Base-by-base conservation (phyloP, 1,139 yeast genomes). In the Komagataea norvegica region DNA sequence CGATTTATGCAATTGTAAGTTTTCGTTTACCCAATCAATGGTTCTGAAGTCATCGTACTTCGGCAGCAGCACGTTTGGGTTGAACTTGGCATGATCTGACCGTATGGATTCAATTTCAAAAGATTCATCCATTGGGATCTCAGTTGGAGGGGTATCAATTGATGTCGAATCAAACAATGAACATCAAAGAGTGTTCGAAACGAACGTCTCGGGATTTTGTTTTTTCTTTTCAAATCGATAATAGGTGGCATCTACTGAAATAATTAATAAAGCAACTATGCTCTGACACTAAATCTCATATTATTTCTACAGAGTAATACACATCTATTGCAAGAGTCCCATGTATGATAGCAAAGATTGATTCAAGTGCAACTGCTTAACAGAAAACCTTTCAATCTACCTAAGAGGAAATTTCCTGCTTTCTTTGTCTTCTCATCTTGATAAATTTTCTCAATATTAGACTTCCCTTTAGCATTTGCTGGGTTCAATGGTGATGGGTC, bases 21-120 rank as follows among this genome's bases (percentile, higher is more conserved):
- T 62, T 45, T 89, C 97, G 37, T 79, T 79, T 11, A 86, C 76
- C 95, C 96, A 87, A 59, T 91, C 97, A 11, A 82, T 70, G 6
- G 93, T 84, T 18, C 65, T 62, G 54, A 82, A 85, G 33, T 75
- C 76, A 38, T 74, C 70, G 52, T 79, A 82, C 16, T 65, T 59
- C 37, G 59, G 59, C 6, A 67, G 59, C 3, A 33, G 17, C 11
- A 22, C 15, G 14, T 29, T 28, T n/a, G 37, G 34, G 10, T 25
- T 16, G 22, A 37, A 37, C 6, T 3, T 4, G 9, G 10, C 8
- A 2, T 13, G 14, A 3, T 25, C 20, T 6, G 23, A 15, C 8
- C 26, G 19, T 9, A 36, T 25, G 1, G 40, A 29, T 7, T 21
- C 27, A 16, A 36, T 32, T 33, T 38, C 45, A n/a, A 35, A 36